Evolutionary conservation across 371 early-diverging fungal species (phyloP).

Genomic region (Apophysomyces ossiformis): DNA sequence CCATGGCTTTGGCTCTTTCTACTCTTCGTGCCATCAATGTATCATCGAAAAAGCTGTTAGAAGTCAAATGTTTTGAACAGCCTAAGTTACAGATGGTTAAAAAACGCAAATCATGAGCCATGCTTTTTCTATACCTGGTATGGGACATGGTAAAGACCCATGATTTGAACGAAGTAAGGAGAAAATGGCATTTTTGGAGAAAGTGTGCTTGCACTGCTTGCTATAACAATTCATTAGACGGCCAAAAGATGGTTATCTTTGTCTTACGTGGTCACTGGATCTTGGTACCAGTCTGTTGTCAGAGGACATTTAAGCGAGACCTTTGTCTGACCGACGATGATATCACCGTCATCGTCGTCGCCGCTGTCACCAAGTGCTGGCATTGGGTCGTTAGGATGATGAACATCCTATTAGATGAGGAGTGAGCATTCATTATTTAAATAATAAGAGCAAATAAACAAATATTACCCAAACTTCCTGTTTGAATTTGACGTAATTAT

Average conservation of each 20-base stretch:
- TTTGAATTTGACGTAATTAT: conserved; percentile 15
- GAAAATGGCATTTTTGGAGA: conserved; percentile 33
- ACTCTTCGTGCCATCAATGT: conserved; percentile 33
- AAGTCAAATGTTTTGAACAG: conserved; percentile 4
- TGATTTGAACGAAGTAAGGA: conserved; percentile 13
- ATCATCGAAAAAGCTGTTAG: conserved; percentile 12
- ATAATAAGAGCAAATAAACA: not conserved
- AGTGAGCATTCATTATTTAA: not conserved
- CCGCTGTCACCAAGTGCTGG: conserved; percentile 20
- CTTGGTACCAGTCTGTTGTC: conserved; percentile 37
- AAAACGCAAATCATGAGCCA: not conserved
- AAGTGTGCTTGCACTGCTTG: conserved; percentile 42
- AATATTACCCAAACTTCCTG: conserved; percentile 20
- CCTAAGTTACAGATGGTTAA: not conserved
- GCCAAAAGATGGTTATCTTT: not conserved
- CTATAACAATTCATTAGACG: conserved; percentile 16
- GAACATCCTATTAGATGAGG: conserved; percentile 26
- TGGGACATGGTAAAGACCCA: conserved; percentile 30
- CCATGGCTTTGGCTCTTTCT: conserved; percentile 23
- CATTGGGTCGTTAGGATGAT: conserved; percentile 44
- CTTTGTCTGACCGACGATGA: conserved; percentile 38
- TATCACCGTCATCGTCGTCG: conserved; percentile 35
- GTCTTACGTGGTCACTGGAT: conserved; percentile 37
- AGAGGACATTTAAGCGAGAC: conserved; percentile 47
- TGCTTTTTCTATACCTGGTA: conserved; percentile 30